Evolutionary conservation across 2,329 filamentous ascomycete genomes (phyloP), one percentile per base, ranked within the genome.

Genomic region (Sporothrix protearum): DNA sequence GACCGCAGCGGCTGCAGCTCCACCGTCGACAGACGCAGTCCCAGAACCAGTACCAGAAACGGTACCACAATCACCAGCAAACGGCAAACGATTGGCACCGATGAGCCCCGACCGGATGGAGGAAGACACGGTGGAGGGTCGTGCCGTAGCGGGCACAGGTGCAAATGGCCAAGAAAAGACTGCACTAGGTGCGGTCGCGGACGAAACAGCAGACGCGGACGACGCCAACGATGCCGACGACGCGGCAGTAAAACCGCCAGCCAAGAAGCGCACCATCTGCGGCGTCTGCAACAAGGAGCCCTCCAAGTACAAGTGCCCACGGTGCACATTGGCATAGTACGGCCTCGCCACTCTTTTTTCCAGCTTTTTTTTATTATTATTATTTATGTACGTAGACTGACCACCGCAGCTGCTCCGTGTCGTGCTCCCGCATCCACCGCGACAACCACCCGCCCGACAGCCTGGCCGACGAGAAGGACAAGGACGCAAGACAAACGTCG

Each of bases 241-340:
- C 33, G 33, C 3, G 33, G 12, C n/a, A 4, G 49, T 80, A 72
- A 55, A 53, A n/a, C 72, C 74, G 2, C 67, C 71, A 1, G 51
- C 70, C 59, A 75, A 75, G 59, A 70, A 69, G 6, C 73, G 72
- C 12, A 71, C 73, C 5, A 79, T 88, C 61, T 90, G 88, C 75
- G 83, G 83, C 5, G 81, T 89, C 42, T 91, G 88, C 77, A 77
- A 84, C 36, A 76, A 78, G 45, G 82, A 82, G 4, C 80, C 83
- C 25, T 82, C 82, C 39, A 90, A 88, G 78, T 91, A 91, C 79
- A 90, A 89, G 76, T 91, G 88, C 74, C 82, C 86, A n/a, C 83
- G 83, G 36, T 91, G 88, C 77, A 79, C 82, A 64, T 76, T 86
- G 28, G 84, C 85, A 73, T 90, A 88, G 88, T 90, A 81, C 77